Conservation (phyloP, 2,329 filamentous ascomycete genomes). For the Rhynchosporium secalis region DNA sequence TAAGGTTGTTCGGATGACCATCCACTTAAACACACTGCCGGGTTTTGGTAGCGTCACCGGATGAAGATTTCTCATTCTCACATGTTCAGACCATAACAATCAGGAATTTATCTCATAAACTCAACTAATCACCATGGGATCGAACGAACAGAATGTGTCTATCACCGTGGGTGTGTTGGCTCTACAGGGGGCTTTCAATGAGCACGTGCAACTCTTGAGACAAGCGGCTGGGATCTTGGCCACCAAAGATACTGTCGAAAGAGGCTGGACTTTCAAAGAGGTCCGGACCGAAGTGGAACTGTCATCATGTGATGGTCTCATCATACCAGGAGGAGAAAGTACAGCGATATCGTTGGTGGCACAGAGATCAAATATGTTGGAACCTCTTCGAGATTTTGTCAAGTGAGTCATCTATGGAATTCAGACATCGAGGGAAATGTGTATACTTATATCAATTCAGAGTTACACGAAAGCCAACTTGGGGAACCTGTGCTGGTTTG, state of each 20-base stretch:
- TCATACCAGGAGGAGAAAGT: constrained; percentile 93
- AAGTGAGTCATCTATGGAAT: constrained; percentile 59
- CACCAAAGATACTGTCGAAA: constrained; percentile 22
- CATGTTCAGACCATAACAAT: constrained; percentile 10
- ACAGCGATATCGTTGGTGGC: constrained; percentile 91
- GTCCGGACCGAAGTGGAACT: constrained; percentile 77
- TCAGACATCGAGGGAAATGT: background rate
- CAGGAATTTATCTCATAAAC: background rate
- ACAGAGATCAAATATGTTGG: constrained; percentile 74
- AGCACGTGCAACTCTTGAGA: constrained; percentile 77
- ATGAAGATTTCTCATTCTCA: constrained; percentile 17
- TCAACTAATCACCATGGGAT: constrained; percentile 25
- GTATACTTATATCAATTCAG: constrained; percentile 45
- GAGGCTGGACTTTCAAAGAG: constrained; percentile 59
- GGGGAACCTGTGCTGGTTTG: constrained; percentile 94
- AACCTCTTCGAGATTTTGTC: constrained; percentile 85
- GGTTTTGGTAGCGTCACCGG: constrained; percentile 19
- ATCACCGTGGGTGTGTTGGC: constrained; percentile 64
- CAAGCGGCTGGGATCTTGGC: constrained; percentile 60
- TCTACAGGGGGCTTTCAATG: constrained; percentile 89
- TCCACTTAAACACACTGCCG: background rate
- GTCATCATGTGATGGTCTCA: constrained; percentile 72
- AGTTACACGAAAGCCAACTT: constrained; percentile 75
- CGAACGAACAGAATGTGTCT: constrained; percentile 31
- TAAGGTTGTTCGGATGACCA: constrained; percentile 25